These are phyloP conservation scores for Fusarium multiceps DNA, from an alignment of 2,329 filamentous ascomycete genomes.

Conservation along the genomic window DNA sequence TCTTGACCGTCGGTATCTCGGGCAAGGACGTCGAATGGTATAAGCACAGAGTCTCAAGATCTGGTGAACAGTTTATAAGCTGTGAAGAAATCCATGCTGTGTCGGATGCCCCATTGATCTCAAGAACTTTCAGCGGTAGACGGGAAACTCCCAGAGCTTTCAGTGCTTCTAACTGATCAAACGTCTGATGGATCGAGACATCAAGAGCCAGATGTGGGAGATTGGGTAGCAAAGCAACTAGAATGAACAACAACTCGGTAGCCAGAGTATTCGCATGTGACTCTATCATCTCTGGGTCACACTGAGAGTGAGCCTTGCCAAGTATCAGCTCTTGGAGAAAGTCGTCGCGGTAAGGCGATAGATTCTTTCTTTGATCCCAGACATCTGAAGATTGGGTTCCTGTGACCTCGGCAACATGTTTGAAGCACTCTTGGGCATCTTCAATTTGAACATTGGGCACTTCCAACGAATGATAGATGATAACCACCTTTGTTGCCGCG, in stretches of 20 bases:
- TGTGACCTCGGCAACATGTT: not conserved
- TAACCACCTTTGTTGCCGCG: conserved; percentile 1
- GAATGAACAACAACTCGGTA: not conserved
- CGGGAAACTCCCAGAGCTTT: conserved; percentile 1
- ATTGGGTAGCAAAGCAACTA: conserved; percentile 9
- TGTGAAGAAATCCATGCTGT: not conserved
- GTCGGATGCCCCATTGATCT: not conserved
- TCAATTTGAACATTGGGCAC: not conserved
- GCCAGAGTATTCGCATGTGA: not conserved
- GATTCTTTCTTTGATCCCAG: not conserved
- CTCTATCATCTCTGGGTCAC: not conserved
- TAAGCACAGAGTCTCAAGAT: conserved; percentile 17
- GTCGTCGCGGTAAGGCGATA: not conserved
- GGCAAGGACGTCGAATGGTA: not conserved
- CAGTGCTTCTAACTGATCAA: not conserved
- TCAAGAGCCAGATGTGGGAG: conserved; percentile 13
- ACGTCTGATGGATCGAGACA: not conserved
- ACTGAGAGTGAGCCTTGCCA: not conserved
- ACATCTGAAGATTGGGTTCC: not conserved
- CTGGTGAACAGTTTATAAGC: not conserved
- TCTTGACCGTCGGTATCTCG: conserved; percentile 12
- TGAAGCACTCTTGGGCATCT: conserved; percentile 5
- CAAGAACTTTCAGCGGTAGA: conserved; percentile 14
- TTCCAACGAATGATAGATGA: not conserved
- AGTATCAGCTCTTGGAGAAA: conserved; percentile 13